phyloP scores from a whole-genome alignment of 2,329 filamentous ascomycete genomes.

The Xylariaceae sp. region DNA sequence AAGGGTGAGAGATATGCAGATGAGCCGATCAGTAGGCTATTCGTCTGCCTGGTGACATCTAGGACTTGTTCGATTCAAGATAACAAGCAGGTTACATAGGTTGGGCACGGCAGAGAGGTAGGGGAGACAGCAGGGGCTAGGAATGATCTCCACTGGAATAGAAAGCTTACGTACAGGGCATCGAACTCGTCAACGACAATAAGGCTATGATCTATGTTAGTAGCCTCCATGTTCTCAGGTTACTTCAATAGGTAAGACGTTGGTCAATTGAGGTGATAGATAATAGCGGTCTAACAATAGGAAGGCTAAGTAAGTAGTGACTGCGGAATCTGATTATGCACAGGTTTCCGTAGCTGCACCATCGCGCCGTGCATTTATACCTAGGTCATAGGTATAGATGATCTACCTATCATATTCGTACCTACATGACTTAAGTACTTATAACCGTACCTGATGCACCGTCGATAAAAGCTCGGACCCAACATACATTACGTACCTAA shows the following conservation, averaged over 20 bases:
- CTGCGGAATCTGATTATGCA: background rate
- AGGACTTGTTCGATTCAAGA: too few relatives aligned
- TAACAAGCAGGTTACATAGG: background rate
- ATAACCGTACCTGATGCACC: too few relatives aligned
- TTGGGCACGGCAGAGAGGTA: slow-evolving; percentile 3
- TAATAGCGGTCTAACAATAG: slow-evolving; percentile 10
- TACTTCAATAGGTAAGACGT: slow-evolving; percentile 1
- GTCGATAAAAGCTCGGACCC: background rate
- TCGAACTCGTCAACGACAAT: slow-evolving; percentile 57
- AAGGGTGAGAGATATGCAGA: slow-evolving; percentile 12
- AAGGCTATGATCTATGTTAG: slow-evolving; percentile 44
- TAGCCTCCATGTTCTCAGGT: slow-evolving; percentile 30
- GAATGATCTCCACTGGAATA: background rate
- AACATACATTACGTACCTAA: background rate
- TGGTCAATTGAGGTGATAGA: slow-evolving; percentile 19
- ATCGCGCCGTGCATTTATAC: too few relatives aligned
- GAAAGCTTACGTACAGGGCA: slow-evolving; percentile 49
- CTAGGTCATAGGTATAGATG: too few relatives aligned
- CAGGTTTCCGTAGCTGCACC: too few relatives aligned
- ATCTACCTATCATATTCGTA: too few relatives aligned
- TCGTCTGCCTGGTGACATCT: too few relatives aligned
- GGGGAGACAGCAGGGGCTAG: background rate
- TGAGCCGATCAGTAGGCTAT: slow-evolving; percentile 16
- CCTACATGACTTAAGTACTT: too few relatives aligned
- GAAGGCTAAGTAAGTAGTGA: too few relatives aligned